These are phyloP conservation scores for Betula pendula DNA, from an alignment of 306 rosid genomes.

Conservation along the genomic window DNA sequence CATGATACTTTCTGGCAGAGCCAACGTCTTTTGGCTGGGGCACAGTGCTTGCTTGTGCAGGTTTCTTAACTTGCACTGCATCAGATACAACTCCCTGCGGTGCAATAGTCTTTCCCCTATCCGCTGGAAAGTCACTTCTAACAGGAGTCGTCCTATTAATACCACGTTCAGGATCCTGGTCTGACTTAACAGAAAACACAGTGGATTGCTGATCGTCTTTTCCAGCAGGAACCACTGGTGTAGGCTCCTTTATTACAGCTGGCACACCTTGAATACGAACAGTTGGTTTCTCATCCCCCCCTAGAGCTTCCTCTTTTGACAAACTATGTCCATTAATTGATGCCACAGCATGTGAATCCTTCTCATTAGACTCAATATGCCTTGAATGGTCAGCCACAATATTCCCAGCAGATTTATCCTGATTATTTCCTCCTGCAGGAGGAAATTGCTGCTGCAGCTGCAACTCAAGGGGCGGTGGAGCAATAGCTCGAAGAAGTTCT, in stretches of 20 bases:
- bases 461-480: constrained; percentile 84
- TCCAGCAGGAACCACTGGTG: constrained; percentile 49
- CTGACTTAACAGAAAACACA: constrained; percentile 54
- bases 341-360: constrained; percentile 51
- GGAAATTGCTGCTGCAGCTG: constrained; percentile 63
- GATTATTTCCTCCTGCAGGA: constrained; percentile 59
- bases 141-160: constrained; percentile 44
- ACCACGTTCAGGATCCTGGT: constrained; percentile 62
- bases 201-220: constrained; percentile 66
- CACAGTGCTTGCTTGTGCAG: constrained; percentile 53
- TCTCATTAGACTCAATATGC: constrained; percentile 53
- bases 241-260: constrained; percentile 54
- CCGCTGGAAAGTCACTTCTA: constrained; percentile 58
- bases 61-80: constrained; percentile 54
- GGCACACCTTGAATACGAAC: constrained; percentile 50
- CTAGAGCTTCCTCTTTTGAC: constrained; percentile 56
- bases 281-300: constrained; percentile 61
- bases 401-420: constrained; percentile 62
- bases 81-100: constrained; percentile 67
- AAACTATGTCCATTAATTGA: constrained; percentile 50
- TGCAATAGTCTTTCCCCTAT: constrained; percentile 80
- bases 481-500: constrained; percentile 86
- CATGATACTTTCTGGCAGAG: constrained; percentile 80
- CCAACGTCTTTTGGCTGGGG: constrained; percentile 67
- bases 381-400: constrained; percentile 48